Evolutionary conservation across 345 rosid species (phyloP).

Genomic region (Brassica incana): DNA sequence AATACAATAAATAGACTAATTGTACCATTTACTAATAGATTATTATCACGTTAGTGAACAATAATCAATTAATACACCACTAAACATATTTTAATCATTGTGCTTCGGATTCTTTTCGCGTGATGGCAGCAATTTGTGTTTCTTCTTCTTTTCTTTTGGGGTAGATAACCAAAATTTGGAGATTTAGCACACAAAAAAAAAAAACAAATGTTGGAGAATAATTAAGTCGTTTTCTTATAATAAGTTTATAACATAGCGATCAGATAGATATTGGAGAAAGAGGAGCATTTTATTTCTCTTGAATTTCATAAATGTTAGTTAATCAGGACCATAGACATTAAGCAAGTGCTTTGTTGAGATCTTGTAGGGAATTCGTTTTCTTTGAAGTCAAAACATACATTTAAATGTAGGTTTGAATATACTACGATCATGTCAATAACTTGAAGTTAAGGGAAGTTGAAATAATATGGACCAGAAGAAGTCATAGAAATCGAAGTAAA

Average conservation of each 20-base stretch:
- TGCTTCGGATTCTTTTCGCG: not conserved
- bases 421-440: not conserved
- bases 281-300: not conserved
- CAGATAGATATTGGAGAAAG: not conserved
- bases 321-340: not conserved
- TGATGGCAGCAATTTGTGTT: constrained; percentile 8
- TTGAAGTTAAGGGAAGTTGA: not conserved
- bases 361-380: not conserved
- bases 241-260: not conserved
- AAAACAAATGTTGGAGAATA: too few species aligned
- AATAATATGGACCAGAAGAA: not conserved
- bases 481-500: not conserved
- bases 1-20: not conserved
- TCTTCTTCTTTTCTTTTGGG: not conserved
- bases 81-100: constrained; percentile 13
- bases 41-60: not conserved
- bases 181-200: too few species aligned
- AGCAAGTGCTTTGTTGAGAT: not conserved
- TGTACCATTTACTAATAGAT: not conserved
- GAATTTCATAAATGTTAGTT: not conserved
- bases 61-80: constrained; percentile 27
- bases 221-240: not conserved
- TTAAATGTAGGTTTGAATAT: not conserved
- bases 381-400: not conserved
- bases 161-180: too few species aligned